Evolutionary conservation across 1,139 yeast genomes (phyloP), one percentile per base, ranked within the genome.

Genomic region (Zygosaccharomyces sapae): DNA sequence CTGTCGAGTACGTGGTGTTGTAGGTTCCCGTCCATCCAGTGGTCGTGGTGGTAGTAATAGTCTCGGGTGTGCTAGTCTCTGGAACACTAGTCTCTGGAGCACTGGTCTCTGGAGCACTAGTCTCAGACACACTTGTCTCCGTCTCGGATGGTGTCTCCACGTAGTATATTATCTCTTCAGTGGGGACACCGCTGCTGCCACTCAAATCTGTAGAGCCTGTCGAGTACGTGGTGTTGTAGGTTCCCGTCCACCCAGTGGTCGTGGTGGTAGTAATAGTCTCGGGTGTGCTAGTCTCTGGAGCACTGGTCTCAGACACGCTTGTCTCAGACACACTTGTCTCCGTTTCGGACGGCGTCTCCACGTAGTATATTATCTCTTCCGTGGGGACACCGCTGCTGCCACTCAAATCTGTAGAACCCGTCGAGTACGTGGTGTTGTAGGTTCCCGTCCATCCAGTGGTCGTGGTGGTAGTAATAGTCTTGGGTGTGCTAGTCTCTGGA

Each of bases 381-480:
- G 55, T 52, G 8, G 54, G 43, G 9, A 24, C 36, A 4, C 50
- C 25, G 7, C 6, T 39, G 13, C 48, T 43, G 10, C 47, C 31
- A 22, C 53, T 49, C 20, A 45, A 44, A 1, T 49, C 46, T 9
- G 50, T 41, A 10, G 43, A 31, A 7, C 45, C 48, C 13, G 57
- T 54, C 4, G 56, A 47, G 30, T 52, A 50, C 2, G 59, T 49
- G 27, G 52, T 46, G 4, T 61, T 56, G 33, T 43, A 50, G 8
- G 59, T 35, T n/a, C 67, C 67, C 20, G 65, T 52, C 61, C 62
- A 63, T 5, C 52, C 48, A 5, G 57, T 54, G 7, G 67, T 63
- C 13, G 61, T 56, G 4, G 61, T 48, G 30, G 54, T 54, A n/a
- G 34, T 55, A 48, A 33, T 44, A 1, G 41, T 55, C 20, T 8